Conservation (phyloP, 139 green algal genomes). For the Volvox reticuliferus region DNA sequence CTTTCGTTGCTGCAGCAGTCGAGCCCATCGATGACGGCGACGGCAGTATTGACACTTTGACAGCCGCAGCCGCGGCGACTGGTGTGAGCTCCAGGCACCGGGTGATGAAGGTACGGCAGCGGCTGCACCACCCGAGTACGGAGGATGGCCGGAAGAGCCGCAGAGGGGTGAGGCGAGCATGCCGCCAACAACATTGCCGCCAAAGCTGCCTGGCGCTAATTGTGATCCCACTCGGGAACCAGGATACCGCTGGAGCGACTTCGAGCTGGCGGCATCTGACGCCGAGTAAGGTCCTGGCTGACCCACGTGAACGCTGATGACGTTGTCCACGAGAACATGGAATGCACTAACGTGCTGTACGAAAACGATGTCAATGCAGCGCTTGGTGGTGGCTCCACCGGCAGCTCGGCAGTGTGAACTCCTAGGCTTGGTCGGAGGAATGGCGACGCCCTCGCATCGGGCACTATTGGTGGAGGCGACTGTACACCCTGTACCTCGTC, state of each 20-base stretch:
- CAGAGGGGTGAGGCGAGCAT: too few relatives aligned
- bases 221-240: too few relatives aligned
- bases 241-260: too few relatives aligned
- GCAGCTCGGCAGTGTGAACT: background rate
- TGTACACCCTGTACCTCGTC: background rate
- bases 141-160: too few relatives aligned
- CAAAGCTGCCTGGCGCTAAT: too few relatives aligned
- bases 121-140: background rate
- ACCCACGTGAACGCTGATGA: background rate
- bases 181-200: too few relatives aligned
- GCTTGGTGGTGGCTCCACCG: background rate
- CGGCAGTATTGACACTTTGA: background rate
- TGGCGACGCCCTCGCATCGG: background rate
- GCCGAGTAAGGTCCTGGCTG: background rate
- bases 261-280: background rate
- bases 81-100: background rate
- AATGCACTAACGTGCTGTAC: background rate
- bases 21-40: too few relatives aligned
- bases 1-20: background rate
- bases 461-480: background rate
- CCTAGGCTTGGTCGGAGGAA: conserved; percentile 22
- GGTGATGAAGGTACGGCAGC: background rate
- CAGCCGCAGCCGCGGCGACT: background rate
- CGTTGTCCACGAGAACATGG: background rate
- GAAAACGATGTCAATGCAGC: background rate